Evolutionary conservation across 805 yeast species (phyloP).

Genomic region (Candida saitoana): DNA sequence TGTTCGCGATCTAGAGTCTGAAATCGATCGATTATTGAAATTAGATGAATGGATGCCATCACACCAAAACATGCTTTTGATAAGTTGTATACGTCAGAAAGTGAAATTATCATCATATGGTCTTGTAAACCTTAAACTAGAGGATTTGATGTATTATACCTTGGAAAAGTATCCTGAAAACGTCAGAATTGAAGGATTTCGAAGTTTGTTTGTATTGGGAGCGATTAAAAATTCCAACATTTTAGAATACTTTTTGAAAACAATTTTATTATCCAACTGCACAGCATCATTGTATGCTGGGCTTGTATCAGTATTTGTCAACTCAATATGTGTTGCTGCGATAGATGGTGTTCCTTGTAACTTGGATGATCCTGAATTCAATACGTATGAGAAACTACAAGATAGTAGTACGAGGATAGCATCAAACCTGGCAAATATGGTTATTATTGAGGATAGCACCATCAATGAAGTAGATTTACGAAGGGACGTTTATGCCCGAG

Average conservation of each 20-base stretch:
- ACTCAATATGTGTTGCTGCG: constrained; percentile 64
- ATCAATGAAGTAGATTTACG: constrained; percentile 45
- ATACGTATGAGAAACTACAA: constrained; percentile 26
- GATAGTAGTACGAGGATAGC: constrained; percentile 17
- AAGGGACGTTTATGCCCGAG: constrained; percentile 63
- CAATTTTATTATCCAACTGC: constrained; percentile 49
- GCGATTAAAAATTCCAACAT: constrained; percentile 66
- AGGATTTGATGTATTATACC: constrained; percentile 54
- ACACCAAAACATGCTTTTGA: constrained; percentile 51
- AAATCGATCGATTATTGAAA: constrained; percentile 68
- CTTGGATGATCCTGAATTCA: constrained; percentile 64
- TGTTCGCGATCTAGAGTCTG: constrained; percentile 42
- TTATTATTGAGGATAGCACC: constrained; percentile 55
- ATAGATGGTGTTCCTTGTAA: constrained; percentile 54
- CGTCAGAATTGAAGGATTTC: constrained; percentile 64
- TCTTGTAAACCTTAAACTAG: constrained; percentile 45
- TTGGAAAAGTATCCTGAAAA: constrained; percentile 43
- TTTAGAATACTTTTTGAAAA: constrained; percentile 57
- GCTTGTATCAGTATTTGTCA: constrained; percentile 44
- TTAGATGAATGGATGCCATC: constrained; percentile 88
- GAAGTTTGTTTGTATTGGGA: constrained; percentile 67
- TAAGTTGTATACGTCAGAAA: constrained; percentile 55
- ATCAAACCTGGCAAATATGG: constrained; percentile 31
- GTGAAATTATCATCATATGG: constrained; percentile 57
- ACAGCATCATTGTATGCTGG: constrained; percentile 50